These are phyloP conservation scores for Lepraria neglecta DNA, from an alignment of 495 filamentous ascomycete genomes.

Conservation along the genomic window DNA sequence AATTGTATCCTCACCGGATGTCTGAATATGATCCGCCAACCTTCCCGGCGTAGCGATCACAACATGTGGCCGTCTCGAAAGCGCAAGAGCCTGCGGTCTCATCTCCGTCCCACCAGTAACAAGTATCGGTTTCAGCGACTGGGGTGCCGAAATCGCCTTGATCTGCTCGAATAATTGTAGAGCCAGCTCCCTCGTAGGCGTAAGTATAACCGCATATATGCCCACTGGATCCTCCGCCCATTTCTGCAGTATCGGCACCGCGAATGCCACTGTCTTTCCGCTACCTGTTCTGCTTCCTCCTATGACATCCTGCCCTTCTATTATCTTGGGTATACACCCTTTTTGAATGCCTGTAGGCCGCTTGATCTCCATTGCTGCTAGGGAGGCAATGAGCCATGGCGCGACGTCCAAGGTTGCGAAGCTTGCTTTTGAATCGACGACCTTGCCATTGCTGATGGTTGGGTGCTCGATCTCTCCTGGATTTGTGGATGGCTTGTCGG, in stretches of 20 bases:
- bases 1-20: constrained; percentile 84
- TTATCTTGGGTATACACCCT: constrained; percentile 81
- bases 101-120: constrained; percentile 90
- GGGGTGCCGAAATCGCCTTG: constrained; percentile 78
- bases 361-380: constrained; percentile 80
- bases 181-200: constrained; percentile 88
- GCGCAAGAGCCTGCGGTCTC: constrained; percentile 77
- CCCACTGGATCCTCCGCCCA: constrained; percentile 91
- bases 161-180: constrained; percentile 95
- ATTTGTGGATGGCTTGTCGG: neutral
- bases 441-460: constrained; percentile 26
- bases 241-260: constrained; percentile 84
- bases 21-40: constrained; percentile 86
- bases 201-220: constrained; percentile 83
- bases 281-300: constrained; percentile 91
- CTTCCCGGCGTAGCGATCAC: constrained; percentile 93
- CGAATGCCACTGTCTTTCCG: constrained; percentile 98
- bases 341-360: constrained; percentile 87
- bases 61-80: constrained; percentile 76
- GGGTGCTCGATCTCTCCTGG: constrained; percentile 18
- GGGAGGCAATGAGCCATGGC: constrained; percentile 84
- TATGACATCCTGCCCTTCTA: constrained; percentile 87
- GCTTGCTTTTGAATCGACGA: constrained; percentile 48
- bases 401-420: constrained; percentile 70
- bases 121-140: constrained; percentile 76